Conservation (phyloP, 1,139 yeast species). For the Diutina siamensis region DNA sequence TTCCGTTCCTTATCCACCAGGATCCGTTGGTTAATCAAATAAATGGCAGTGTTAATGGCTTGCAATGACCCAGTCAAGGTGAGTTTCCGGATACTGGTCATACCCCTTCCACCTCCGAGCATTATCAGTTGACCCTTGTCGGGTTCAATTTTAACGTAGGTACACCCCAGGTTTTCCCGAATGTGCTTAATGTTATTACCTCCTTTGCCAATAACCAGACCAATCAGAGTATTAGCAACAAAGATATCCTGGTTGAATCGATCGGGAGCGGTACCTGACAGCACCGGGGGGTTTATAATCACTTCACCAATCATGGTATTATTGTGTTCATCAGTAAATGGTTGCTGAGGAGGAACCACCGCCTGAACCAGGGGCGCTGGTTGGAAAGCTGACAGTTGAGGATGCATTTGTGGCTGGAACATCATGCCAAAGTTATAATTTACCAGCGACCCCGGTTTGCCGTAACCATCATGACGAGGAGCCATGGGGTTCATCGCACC, state of each 20-base stretch:
- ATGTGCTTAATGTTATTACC: slow-evolving; percentile 77
- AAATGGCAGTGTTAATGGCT: slow-evolving; percentile 68
- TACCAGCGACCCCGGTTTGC: slow-evolving; percentile 8
- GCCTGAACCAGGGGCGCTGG: slow-evolving; percentile 3
- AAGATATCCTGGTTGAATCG: slow-evolving; percentile 55
- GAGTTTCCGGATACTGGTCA: slow-evolving; percentile 48
- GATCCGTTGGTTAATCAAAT: slow-evolving; percentile 65
- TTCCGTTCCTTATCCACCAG: slow-evolving; percentile 50
- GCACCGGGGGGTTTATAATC: slow-evolving; percentile 29
- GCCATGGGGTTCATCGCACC: slow-evolving; percentile 3
- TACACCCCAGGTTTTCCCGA: slow-evolving; percentile 61
- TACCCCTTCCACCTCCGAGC: slow-evolving; percentile 39
- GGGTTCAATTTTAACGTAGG: slow-evolving; percentile 60
- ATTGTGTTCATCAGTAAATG: slow-evolving; percentile 36
- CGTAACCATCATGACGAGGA: slow-evolving; percentile 10
- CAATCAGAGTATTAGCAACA: slow-evolving; percentile 71
- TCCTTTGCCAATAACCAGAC: slow-evolving; percentile 78
- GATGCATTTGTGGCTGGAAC: slow-evolving; percentile 32
- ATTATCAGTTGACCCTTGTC: slow-evolving; percentile 35
- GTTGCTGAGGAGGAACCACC: slow-evolving; percentile 21
- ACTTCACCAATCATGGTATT: slow-evolving; percentile 35
- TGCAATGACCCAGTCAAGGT: slow-evolving; percentile 61
- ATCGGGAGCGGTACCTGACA: slow-evolving; percentile 26
- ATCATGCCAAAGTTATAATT: slow-evolving; percentile 29
- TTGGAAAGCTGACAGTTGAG: slow-evolving; percentile 16